Base-by-base conservation (phyloP, 352 stramenopile genomes). In the Globisporangium sylvaticum region DNA sequence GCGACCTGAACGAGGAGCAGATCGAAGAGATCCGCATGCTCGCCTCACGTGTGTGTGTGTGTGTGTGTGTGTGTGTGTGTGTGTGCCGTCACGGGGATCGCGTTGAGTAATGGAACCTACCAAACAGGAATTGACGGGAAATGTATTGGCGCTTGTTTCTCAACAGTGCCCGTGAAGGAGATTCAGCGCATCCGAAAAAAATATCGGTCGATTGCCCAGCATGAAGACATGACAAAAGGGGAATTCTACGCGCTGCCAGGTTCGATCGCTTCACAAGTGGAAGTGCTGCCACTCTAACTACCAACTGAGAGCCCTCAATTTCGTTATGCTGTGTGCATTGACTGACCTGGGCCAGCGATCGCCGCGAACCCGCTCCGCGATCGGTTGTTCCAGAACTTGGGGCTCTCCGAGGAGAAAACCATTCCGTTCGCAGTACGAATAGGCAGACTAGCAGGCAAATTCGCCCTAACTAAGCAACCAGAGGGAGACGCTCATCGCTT, bases 1-100 rank as follows among this genome's bases (percentile, higher is more conserved):
- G 57, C 55, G 82, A 90, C 53, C 46, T 90, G 24, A 81, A 62
- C 53, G 78, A 87, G 12, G 82, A 90, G 48, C 73, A 81, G 68
- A 66, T 88, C 22, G 78, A 90, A 54, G 81, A 88, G 54, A 77
- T 86, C 50, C 73, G 69, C 59, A 88, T 90, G 81, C 72, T 84
- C 66, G 88, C 80, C 5, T 76, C 79, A 31, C 64, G 81, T 90
- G 32, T n/a, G 18, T 27, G 24, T 39, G 27, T 9, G 14, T 24
- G 52, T 3, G 25, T 24, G 25, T 31, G 6, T 39, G 53, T 58
- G 25, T 1, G 9, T 12, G n/a, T n/a, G n/a, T n/a, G n/a, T n/a
- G n/a, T n/a, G n/a, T n/a, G n/a, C n/a, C n/a, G n/a, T n/a, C n/a
- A n/a, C n/a, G n/a, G n/a, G n/a, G n/a, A n/a, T n/a, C n/a, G n/a